phyloP scores from a whole-genome alignment of 305 asterid species.

The Solanum hybrid region DNA sequence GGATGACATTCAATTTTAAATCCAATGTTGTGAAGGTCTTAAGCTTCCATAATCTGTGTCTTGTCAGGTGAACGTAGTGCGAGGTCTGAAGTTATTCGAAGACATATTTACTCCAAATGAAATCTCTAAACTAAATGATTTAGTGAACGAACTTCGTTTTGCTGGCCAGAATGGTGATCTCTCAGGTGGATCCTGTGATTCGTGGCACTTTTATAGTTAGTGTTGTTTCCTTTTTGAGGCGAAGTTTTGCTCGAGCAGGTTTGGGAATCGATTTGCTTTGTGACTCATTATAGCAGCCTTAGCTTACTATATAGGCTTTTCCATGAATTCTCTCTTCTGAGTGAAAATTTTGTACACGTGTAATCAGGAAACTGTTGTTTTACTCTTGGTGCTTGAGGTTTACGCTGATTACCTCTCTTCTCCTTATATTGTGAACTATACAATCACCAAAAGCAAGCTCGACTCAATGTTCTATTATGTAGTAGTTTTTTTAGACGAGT shows the following conservation, averaged over 20 bases:
- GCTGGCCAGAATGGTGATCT: conserved; percentile 95
- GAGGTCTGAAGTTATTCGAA: conserved; percentile 86
- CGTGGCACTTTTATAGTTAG: conserved; percentile 76
- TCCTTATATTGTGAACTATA: background rate
- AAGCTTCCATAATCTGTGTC: conserved; percentile 8
- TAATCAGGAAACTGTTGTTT: background rate
- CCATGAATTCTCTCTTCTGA: background rate
- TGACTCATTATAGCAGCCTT: conserved; percentile 1
- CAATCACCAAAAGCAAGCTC: background rate
- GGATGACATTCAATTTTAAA: background rate
- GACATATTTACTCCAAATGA: conserved; percentile 64
- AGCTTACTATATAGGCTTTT: conserved; percentile 1
- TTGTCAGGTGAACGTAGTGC: conserved; percentile 81
- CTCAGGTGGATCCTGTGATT: conserved; percentile 94
- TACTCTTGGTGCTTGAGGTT: background rate
- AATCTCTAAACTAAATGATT: conserved; percentile 66
- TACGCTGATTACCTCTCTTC: background rate
- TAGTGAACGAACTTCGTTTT: conserved; percentile 64
- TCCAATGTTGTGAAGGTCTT: background rate
- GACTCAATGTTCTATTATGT: background rate
- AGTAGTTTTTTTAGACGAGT: background rate
- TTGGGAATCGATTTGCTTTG: conserved; percentile 42
- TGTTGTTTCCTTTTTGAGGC: conserved; percentile 69
- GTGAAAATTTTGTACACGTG: background rate
- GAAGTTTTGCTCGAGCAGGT: conserved; percentile 65